A percentile compares a stretch with the other conserved stretches of the same genome.
These are phyloP conservation scores for Sphagnum magellanicum DNA, from an alignment of 228 moss, liverwort and hornwort genomes.

Conservation along the genomic window DNA sequence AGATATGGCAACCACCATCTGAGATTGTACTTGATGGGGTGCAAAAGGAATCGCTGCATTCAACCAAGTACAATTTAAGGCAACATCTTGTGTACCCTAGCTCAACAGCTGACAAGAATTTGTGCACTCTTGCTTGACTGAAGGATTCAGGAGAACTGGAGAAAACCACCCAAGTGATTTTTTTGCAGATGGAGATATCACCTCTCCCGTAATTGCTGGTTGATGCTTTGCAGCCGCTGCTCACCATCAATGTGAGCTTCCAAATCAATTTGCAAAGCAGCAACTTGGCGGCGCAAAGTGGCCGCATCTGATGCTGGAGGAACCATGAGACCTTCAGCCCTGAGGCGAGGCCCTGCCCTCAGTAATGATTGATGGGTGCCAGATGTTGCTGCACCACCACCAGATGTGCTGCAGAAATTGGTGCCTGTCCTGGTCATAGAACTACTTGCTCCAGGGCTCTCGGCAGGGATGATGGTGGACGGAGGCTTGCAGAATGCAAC, in stretches of 20 bases:
- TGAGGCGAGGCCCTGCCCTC: conserved; percentile 75
- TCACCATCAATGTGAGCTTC: conserved; percentile 96
- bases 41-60: background rate
- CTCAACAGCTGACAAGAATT: background rate
- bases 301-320: conserved; percentile 95
- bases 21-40: background rate
- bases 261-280: conserved; percentile 86
- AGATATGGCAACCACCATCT: background rate
- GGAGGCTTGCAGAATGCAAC: conserved; percentile 84
- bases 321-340: conserved; percentile 92
- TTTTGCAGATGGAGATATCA: conserved; percentile 10
- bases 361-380: conserved; percentile 39
- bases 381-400: conserved; percentile 18
- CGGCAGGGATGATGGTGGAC: conserved; percentile 46
- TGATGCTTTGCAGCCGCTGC: conserved; percentile 80
- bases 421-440: conserved; percentile 31
- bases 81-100: background rate
- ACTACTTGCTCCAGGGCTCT: conserved; percentile 23
- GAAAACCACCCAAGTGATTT: background rate
- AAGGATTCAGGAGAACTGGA: background rate
- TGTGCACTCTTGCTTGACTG: background rate
- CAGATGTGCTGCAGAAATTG: conserved; percentile 14
- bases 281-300: conserved; percentile 87
- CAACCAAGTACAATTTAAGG: background rate
- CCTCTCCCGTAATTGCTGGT: conserved; percentile 90